Conservation (phyloP, 495 filamentous ascomycete species). For the Podospora anserina region DNA sequence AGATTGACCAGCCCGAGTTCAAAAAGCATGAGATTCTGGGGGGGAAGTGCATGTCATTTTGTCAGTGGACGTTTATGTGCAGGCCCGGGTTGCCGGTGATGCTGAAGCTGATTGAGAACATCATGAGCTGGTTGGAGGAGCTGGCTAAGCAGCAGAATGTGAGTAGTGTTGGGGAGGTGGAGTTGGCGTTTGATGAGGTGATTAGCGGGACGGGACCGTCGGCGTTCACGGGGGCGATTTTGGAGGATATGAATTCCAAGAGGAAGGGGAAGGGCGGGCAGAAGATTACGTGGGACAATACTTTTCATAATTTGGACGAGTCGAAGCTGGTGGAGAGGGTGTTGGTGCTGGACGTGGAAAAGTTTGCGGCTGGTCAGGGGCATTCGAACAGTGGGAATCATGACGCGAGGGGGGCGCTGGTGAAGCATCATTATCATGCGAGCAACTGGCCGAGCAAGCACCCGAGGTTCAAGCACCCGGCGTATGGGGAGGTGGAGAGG, state of each 20-base stretch:
- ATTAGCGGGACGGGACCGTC: conserved; percentile 62
- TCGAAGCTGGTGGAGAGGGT: conserved; percentile 52
- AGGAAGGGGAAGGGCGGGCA: neutral
- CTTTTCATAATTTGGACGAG: conserved; percentile 56
- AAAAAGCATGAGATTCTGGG: conserved; percentile 58
- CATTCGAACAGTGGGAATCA: conserved; percentile 62
- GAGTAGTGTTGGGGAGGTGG: conserved; percentile 45
- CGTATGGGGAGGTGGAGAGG: conserved; percentile 58
- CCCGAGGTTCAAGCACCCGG: conserved; percentile 55
- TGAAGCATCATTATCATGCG: conserved; percentile 62
- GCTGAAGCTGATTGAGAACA: conserved; percentile 55
- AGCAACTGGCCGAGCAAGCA: conserved; percentile 56
- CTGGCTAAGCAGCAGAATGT: conserved; percentile 49
- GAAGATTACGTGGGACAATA: conserved; percentile 46
- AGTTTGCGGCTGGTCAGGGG: conserved; percentile 60
- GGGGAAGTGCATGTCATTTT: conserved; percentile 57
- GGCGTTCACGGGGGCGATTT: conserved; percentile 56
- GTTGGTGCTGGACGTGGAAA: conserved; percentile 58
- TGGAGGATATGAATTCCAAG: conserved; percentile 42
- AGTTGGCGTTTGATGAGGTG: conserved; percentile 61
- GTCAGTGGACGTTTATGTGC: conserved; percentile 64
- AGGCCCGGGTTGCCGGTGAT: conserved; percentile 57
- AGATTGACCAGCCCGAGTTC: conserved; percentile 60
- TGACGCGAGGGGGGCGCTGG: conserved; percentile 51
- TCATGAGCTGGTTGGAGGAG: conserved; percentile 53